Conservation (phyloP, 1,284 basidiomycete genomes). For the Ustilago shanxiensis region DNA sequence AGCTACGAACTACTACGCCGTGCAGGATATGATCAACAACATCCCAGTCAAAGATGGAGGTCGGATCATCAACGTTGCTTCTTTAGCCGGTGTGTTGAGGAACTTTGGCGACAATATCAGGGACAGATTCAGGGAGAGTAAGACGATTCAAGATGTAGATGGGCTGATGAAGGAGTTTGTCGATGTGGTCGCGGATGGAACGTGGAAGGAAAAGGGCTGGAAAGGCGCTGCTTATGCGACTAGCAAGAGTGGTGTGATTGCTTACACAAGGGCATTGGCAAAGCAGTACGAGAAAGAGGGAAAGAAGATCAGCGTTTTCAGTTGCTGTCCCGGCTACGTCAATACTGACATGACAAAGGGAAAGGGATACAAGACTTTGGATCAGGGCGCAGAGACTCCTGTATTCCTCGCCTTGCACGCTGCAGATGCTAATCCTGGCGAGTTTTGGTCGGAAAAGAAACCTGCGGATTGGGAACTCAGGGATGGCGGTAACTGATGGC, state of each 20-base stretch:
- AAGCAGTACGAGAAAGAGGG: constrained; percentile 45
- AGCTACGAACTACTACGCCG: constrained; percentile 63
- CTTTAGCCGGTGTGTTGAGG: constrained; percentile 53
- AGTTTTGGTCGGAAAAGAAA: constrained; percentile 49
- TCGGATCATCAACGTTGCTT: constrained; percentile 60
- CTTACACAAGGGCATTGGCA: constrained; percentile 55
- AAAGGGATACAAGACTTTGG: constrained; percentile 59
- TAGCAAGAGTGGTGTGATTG: constrained; percentile 61
- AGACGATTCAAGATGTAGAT: constrained; percentile 50
- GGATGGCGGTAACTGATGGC: background rate
- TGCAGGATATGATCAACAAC: constrained; percentile 51
- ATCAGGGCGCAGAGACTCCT: constrained; percentile 67
- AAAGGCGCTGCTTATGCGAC: constrained; percentile 62
- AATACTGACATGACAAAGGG: constrained; percentile 65
- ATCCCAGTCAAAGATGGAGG: constrained; percentile 54
- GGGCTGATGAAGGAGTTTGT: constrained; percentile 56
- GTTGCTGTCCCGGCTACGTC: constrained; percentile 67
- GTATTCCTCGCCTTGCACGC: constrained; percentile 60
- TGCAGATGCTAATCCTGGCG: constrained; percentile 44
- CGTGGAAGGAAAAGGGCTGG: constrained; percentile 63
- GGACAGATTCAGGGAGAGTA: constrained; percentile 43
- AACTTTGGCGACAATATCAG: constrained; percentile 50
- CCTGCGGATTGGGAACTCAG: constrained; percentile 29
- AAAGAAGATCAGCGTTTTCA: constrained; percentile 50
- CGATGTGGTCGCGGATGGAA: constrained; percentile 50